Conservation (phyloP, 2,329 filamentous ascomycete species). For the Diaporthe batatas region DNA sequence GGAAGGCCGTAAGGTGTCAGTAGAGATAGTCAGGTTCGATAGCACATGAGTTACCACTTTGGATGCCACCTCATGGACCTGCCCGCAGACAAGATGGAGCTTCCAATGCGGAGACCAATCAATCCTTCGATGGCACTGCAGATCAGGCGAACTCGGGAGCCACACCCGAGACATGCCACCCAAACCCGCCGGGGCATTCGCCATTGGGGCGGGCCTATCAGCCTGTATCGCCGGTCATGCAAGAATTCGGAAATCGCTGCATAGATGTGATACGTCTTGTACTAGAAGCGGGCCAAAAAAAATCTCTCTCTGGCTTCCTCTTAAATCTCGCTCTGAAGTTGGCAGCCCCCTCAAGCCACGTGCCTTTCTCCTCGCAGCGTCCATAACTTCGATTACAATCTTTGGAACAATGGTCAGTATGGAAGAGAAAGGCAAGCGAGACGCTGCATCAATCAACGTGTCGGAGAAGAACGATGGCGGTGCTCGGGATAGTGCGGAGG, state of each 20-base stretch:
- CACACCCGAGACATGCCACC: background rate
- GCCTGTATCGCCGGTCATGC: background rate
- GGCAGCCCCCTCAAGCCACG: background rate
- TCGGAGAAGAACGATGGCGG: background rate
- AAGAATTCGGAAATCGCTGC: background rate
- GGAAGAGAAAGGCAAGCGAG: background rate
- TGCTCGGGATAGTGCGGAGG: background rate
- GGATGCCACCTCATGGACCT: background rate
- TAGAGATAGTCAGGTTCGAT: too few relatives aligned
- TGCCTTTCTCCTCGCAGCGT: background rate
- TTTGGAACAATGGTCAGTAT: background rate
- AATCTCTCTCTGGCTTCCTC: background rate
- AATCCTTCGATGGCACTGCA: background rate
- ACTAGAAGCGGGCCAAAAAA: background rate
- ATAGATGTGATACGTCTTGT: background rate
- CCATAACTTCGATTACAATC: background rate
- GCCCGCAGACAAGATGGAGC: background rate
- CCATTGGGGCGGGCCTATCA: background rate
- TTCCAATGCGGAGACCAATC: background rate
- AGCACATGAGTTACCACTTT: too few relatives aligned
- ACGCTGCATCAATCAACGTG: background rate
- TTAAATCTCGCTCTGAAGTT: too few relatives aligned
- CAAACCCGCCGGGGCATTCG: background rate
- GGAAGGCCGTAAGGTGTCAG: background rate
- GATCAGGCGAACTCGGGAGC: conserved; percentile 7